Conservation (phyloP, 176 grass and related monocot species). For the Ensete glaucum region DNA sequence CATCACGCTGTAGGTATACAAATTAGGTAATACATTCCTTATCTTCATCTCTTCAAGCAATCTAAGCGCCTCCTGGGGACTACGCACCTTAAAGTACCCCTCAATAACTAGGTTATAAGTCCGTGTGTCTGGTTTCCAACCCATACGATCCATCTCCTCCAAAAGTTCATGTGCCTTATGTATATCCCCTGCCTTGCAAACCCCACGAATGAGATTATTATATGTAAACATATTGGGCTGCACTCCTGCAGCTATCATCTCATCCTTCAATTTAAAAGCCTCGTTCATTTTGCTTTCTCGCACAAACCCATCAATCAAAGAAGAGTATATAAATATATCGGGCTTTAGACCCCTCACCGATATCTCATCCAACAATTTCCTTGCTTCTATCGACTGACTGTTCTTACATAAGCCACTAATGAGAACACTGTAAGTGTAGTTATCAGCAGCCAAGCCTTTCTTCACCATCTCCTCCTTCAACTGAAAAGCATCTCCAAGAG, state of each 20-base stretch:
- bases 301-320: slow-evolving; percentile 60
- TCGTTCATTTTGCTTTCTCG: slow-evolving; percentile 44
- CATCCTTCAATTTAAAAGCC: slow-evolving; percentile 29
- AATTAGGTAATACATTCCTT: slow-evolving; percentile 29
- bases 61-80: slow-evolving; percentile 29
- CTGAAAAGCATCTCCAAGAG: slow-evolving; percentile 45
- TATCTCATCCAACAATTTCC: slow-evolving; percentile 51
- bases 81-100: slow-evolving; percentile 30
- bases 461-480: slow-evolving; percentile 61
- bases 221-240: slow-evolving; percentile 45
- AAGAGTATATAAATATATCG: slow-evolving; percentile 41
- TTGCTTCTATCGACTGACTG: slow-evolving; percentile 33
- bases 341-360: slow-evolving; percentile 23
- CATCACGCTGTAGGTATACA: slow-evolving; percentile 47
- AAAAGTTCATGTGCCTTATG: slow-evolving; percentile 33
- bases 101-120: slow-evolving; percentile 59
- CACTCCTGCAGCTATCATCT: slow-evolving; percentile 49
- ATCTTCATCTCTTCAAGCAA: slow-evolving; percentile 53
- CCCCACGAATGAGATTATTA: slow-evolving; percentile 48
- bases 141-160: slow-evolving; percentile 37
- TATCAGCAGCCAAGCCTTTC: slow-evolving; percentile 37
- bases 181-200: slow-evolving; percentile 48
- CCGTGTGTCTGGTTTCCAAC: slow-evolving; percentile 36
- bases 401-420: slow-evolving; percentile 49
- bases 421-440: slow-evolving; percentile 42